These are phyloP conservation scores for Filosporella fistucella DNA, from an alignment of 495 filamentous ascomycete species.

Conservation along the genomic window DNA sequence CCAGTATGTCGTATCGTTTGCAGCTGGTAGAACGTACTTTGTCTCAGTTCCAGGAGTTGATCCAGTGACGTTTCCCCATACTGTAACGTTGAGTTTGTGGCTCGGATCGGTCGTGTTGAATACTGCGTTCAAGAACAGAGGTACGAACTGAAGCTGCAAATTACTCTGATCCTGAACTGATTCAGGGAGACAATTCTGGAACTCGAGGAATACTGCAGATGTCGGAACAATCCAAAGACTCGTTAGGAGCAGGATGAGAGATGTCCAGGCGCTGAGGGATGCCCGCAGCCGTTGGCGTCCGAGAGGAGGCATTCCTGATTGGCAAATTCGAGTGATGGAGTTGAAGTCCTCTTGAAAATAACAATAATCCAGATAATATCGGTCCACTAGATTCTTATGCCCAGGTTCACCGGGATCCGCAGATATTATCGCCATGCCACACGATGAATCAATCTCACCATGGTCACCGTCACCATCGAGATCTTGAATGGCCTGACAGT, in stretches of 20 bases:
- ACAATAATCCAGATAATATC: no score
- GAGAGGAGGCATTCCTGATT: no score
- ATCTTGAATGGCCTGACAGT: no score
- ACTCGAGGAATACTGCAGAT: slow-evolving; percentile 32
- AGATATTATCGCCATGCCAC: slow-evolving; percentile 13
- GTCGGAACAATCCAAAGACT: slow-evolving; percentile 17
- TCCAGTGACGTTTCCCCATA: slow-evolving; percentile 90
- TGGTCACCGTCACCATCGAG: no score
- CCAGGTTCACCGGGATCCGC: slow-evolving; percentile 7
- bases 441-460: no score
- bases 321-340: no score
- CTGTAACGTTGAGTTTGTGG: slow-evolving; percentile 70
- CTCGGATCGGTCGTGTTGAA: slow-evolving; percentile 60
- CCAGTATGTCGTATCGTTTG: slow-evolving; percentile 44
- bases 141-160: slow-evolving; percentile 73
- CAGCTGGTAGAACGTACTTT: slow-evolving; percentile 42
- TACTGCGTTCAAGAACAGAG: slow-evolving; percentile 62
- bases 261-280: slow-evolving; percentile 4
- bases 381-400: not conserved
- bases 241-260: slow-evolving; percentile 12
- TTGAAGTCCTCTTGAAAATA: no score
- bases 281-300: not conserved
- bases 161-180: slow-evolving; percentile 41
- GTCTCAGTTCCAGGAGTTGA: slow-evolving; percentile 24
- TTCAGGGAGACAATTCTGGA: slow-evolving; percentile 76